Conservation (phyloP, 768 basidiomycete species). For the Scleroderma bovista region DNA sequence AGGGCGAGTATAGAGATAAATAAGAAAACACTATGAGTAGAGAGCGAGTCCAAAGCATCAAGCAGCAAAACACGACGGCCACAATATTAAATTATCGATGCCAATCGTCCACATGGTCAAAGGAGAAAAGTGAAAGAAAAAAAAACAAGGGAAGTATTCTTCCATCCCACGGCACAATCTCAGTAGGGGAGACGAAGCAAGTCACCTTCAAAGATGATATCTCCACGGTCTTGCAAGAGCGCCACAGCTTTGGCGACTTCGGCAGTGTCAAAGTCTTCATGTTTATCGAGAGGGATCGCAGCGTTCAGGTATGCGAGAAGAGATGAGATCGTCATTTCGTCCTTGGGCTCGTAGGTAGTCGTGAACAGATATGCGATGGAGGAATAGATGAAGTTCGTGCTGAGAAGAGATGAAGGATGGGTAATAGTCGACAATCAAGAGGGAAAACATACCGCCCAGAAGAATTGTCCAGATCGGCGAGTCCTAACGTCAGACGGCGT, state of each 20-base stretch:
- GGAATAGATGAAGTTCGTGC: slow-evolving; percentile 53
- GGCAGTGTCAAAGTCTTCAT: slow-evolving; percentile 75
- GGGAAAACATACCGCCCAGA: slow-evolving; percentile 49
- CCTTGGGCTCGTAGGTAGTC: slow-evolving; percentile 59
- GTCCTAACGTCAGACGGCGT: slow-evolving; percentile 24
- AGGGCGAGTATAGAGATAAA: background rate
- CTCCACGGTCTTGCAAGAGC: slow-evolving; percentile 40
- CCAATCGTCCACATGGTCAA: background rate
- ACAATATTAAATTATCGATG: slow-evolving; percentile 13
- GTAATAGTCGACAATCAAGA: slow-evolving; percentile 2
- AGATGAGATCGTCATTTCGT: slow-evolving; percentile 66
- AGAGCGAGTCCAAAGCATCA: background rate
- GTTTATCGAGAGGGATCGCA: slow-evolving; percentile 71
- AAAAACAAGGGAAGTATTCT: background rate
- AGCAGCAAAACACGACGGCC: slow-evolving; percentile 16
- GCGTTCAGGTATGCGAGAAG: slow-evolving; percentile 70
- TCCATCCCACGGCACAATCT: background rate
- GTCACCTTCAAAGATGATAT: slow-evolving; percentile 50
- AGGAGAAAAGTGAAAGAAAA: background rate
- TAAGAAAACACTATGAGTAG: background rate
- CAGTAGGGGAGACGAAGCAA: slow-evolving; percentile 26
- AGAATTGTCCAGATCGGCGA: slow-evolving; percentile 59
- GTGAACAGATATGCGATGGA: slow-evolving; percentile 62
- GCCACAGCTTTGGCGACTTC: slow-evolving; percentile 56
- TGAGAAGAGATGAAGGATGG: slow-evolving; percentile 16